Evolutionary conservation across 1,284 basidiomycete genomes (phyloP), one percentile per base, ranked within the genome.

Genomic region (Ustilago esculenta): DNA sequence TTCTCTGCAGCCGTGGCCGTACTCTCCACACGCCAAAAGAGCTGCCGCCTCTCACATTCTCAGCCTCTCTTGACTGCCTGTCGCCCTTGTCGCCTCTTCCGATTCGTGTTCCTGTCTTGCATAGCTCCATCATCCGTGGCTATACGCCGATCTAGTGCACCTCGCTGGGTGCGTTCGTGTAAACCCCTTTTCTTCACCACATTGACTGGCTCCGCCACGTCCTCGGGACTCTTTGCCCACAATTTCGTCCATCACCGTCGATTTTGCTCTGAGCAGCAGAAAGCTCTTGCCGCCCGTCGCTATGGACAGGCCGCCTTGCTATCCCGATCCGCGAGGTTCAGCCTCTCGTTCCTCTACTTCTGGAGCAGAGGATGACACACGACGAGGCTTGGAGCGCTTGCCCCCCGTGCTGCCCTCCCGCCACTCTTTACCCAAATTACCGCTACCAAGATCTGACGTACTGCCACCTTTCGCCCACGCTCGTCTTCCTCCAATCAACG

Each of bases 261-360:
- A 57, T 25, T 23, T 50, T 47, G 65, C 65, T 61, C 44, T 32
- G 49, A 63, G 65, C 65, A 63, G 65, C 65, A 61, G 39, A 39
- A 52, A 57, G 52, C 64, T 60, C 41, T 25, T 63, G 27, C 47
- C 49, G 37, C 44, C 56, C 42, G 27, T 33, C 41, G 36, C 34
- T 33, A 69, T 69, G 66, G 66, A 69, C 42, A 54, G 66, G 45
- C 33, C 43, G 33, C 59, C 66, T 21, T 64, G 54, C 46, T 53
- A 53, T 14, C 25, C 53, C 30, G 49, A 61, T 44, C 37, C 49
- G 15, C 46, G 57, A 34, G 45, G 33, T 24, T 52, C 57, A 20
- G 41, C 54, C 15, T 21, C 50, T 23, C 50, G 52, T 2, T 9
- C 52, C 12, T 50, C 47, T 7, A 30, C 42, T 4, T 18, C 43